Evolutionary conservation across 768 basidiomycete genomes (phyloP), one percentile per base, ranked within the genome.

Genomic region (Chiua virens): DNA sequence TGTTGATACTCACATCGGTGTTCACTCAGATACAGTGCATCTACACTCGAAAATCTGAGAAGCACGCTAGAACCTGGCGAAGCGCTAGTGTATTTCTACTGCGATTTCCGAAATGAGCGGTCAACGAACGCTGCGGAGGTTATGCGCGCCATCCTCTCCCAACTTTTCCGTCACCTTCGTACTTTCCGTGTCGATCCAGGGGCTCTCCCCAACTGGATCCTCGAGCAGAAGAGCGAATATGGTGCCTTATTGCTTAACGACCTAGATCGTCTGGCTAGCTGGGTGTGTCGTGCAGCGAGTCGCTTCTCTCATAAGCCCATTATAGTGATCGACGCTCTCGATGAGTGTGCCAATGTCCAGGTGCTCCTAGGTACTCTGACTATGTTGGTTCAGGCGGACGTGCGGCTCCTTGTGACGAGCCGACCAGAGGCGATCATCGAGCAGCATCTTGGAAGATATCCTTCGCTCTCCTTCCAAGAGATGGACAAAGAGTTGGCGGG

Each of bases 311-410:
- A 20, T 4, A 22, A 43, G 17, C 53, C 53, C 15, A 10, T 55
- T 17, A 42, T 55, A 32, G 45, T 55, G 8, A 55, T 55, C 20
- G 54, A 55, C 15, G 54, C 45, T 7, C 50, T 55, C 7, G 54
- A 55, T 14, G 54, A 55, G 23, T 55, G 54, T 32, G 28, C 35
- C 4, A 39, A 50, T 36, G 17, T 50, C 8, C 18, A 41, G 11
- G 38, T 21, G 8, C 47, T 54, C 13, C 30, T 54, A 8, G 13
- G 15, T 21, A 34, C 34, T 4, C 20, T 52, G 13, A 17, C 27
- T 25, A 13, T n/a, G 14, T 13, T 52, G n/a, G 43, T n/a, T 10
- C 20, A 20, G 8, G 40, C 18, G 15, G 25, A 41, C 8, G 39
- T 42, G n/a, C 37, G 51, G 13, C 32, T 47, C 6, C 18, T 52